A percentile compares a stretch with the other conserved stretches of the same genome.
These are phyloP conservation scores for Chaetoscypha palmicola DNA, from an alignment of 2,329 filamentous ascomycete genomes.

Conservation along the genomic window DNA sequence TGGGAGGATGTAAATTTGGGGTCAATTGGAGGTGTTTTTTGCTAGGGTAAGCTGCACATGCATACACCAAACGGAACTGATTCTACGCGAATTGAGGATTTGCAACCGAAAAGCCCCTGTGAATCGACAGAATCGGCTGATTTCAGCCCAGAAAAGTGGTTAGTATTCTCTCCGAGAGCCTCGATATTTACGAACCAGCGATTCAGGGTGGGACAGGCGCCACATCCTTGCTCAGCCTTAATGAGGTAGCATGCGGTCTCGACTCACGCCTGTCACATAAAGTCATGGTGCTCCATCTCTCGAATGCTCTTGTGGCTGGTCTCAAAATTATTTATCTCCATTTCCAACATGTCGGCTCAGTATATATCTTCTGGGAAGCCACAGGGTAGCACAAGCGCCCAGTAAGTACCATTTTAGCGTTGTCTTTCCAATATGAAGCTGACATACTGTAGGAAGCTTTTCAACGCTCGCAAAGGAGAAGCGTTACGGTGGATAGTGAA, in stretches of 20 bases:
- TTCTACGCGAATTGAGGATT: too few species aligned
- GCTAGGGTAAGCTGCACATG: too few species aligned
- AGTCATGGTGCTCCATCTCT: neutral
- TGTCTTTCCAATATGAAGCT: neutral
- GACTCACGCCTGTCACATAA: neutral
- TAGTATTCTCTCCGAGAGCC: too few species aligned
- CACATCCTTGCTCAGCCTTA: neutral
- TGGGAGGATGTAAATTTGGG: too few species aligned
- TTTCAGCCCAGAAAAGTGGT: too few species aligned
- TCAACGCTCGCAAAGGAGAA: slow-evolving; percentile 7
- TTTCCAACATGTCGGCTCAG: slow-evolving; percentile 3
- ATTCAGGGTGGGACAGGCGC: too few species aligned
- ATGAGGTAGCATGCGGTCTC: neutral
- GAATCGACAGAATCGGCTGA: too few species aligned
- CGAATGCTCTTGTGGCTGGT: neutral
- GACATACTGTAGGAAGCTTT: slow-evolving; percentile 4
- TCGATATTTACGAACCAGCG: too few species aligned
- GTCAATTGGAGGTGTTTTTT: too few species aligned
- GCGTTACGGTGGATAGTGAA: slow-evolving; percentile 9
- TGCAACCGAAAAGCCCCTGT: too few species aligned
- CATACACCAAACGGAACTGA: too few species aligned
- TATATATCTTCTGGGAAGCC: neutral
- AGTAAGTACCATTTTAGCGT: neutral
- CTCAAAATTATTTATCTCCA: neutral
- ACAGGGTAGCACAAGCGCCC: neutral